Base-by-base conservation (phyloP, 768 basidiomycete species). In the Leccinum fibrillosum region DNA sequence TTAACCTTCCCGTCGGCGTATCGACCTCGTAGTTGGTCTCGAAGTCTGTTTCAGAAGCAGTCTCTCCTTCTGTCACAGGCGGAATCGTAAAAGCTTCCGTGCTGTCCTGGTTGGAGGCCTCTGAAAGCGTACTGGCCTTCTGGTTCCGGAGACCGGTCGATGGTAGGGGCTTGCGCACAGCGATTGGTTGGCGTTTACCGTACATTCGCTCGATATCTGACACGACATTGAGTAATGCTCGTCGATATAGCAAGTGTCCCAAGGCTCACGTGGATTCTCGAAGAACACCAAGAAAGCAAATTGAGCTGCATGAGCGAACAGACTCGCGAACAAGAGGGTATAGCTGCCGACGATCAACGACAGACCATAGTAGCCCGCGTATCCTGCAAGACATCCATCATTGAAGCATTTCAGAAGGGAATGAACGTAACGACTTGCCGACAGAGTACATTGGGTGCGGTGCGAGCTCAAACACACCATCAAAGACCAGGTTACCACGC, bases 391-490 rank as follows among this genome's bases (percentile, higher is more conserved):
- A 98, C 94, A 95, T n/a, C 44, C 39, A 9, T 58, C 32, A 51
- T 42, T 17, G 65, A 34, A 25, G 0, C 12, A 7, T 5, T 5
- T 17, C 9, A 0, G 39, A 11, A 45, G 32, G 30, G 21, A 15
- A 32, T 3, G 35, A 5, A 4, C 1, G 3, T 6, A 5, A 52
- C 3, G 17, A 70, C 75, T 30, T 78, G 76, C 86, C 86, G 57
- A 94, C 91, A 26, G 92, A 95, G 73, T 98, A 98, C 96, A 98
- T 98, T 0, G 96, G 90, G 68, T 93, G 92, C 2, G 91, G 90
- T 4, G 92, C 89, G 42, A 94, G 78, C 69, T 98, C 96, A 64
- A 98, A 99, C 17, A 99, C 96, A 15, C 97, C 97, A 70, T 99
- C 96, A 67, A 99, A 99, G 2, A 98, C 89, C 13, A 98, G 80